Conservation (phyloP, 1,284 basidiomycete species). For the Cutaneotrichosporon arboriforme region DNA sequence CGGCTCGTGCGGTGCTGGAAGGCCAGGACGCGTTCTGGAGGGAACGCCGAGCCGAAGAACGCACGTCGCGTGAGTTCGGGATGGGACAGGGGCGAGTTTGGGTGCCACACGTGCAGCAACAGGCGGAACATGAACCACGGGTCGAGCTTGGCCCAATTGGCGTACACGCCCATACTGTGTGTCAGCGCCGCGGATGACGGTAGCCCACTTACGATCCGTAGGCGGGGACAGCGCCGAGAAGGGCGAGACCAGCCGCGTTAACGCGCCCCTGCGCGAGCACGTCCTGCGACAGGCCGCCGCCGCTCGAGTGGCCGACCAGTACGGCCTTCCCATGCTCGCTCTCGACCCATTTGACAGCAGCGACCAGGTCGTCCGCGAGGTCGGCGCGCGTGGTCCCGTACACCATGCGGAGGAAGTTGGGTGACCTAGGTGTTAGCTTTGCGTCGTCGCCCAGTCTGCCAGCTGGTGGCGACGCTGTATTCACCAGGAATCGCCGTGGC, state of each 20-base stretch:
- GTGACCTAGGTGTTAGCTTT: neutral
- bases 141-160: constrained; percentile 10
- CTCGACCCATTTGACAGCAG: neutral
- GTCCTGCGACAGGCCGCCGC: constrained; percentile 9
- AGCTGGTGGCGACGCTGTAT: too few relatives aligned
- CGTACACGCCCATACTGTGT: constrained; percentile 5
- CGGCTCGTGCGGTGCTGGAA: constrained; percentile 6
- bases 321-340: neutral
- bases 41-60: constrained; percentile 8
- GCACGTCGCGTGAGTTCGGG: constrained; percentile 9
- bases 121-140: constrained; percentile 11
- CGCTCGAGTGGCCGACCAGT: constrained; percentile 11
- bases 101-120: constrained; percentile 5
- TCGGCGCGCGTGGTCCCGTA: constrained; percentile 3
- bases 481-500: constrained; percentile 11
- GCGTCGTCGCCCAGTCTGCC: too few relatives aligned
- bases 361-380: constrained; percentile 7
- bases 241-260: neutral
- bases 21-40: neutral
- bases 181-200: neutral
- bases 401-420: constrained; percentile 8
- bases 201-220: constrained; percentile 7
- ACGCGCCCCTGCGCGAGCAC: constrained; percentile 1
- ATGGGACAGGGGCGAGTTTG: constrained; percentile 9
- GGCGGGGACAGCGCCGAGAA: constrained; percentile 6